Evolutionary conservation across 2,329 filamentous ascomycete genomes (phyloP), one percentile per base, ranked within the genome.

Genomic region (Colletotrichum abscissum): DNA sequence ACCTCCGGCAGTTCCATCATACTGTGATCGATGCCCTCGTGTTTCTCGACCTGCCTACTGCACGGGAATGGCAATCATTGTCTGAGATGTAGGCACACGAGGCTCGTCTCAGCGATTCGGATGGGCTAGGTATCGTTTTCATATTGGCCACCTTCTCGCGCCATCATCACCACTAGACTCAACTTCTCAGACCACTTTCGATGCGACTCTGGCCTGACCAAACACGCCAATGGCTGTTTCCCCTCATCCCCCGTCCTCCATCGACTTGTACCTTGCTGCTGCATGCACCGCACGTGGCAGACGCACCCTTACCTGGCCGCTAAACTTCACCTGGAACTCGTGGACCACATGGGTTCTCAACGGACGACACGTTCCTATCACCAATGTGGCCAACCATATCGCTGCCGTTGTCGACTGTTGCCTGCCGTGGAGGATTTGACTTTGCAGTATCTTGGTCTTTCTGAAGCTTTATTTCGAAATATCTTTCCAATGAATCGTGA

Each of bases 201-300:
- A 65, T 62, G 49, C 22, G 11, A 66, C 60, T 49, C 42, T 72
- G 66, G 42, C 46, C 59, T 64, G 55, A 35, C 58, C n/a, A 24
- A 24, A 26, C 16, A 46, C 55, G 70, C 67, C 60, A 70, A 30
- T 65, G 59, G 60, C 55, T 46, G 66, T 38, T 60, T 68, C 66
- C 69, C 69, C 58, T 69, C 64, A 69, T 54, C 42, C 49, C 57
- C 69, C 24, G 33, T 46, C 38, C 38, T 30, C 60, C 30, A 30
- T 28, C 49, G 46, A 54, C 42, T 24, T 42, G 69, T 60, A 28
- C 59, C 42, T 24, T 65, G 54, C 22, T 63, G 24, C 57, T 58
- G 72, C 72, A 74, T 74, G 68, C 38, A 42, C 30, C 35, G 72
- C 72, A 74, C 68, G 72, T 74, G 72, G 72, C 68, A 67, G 38